Evolutionary conservation across 2,329 filamentous ascomycete genomes (phyloP).

Genomic region (Exophiala aquamarina): DNA sequence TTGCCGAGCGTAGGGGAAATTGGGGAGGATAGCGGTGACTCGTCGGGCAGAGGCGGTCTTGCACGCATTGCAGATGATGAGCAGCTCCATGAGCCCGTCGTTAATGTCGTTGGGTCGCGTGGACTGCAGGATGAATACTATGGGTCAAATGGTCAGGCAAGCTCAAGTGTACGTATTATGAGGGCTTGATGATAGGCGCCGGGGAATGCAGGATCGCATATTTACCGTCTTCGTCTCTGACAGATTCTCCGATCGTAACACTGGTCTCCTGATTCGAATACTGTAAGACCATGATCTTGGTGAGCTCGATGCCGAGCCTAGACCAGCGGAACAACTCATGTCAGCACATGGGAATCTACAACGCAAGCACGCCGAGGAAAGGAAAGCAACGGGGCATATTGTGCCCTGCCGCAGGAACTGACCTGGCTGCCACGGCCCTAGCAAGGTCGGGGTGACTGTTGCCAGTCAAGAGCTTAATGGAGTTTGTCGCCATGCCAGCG

Average conservation of each 20-base stretch:
- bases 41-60: conserved; percentile 80
- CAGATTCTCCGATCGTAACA: conserved; percentile 92
- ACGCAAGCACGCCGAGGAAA: no score
- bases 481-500: conserved; percentile 63
- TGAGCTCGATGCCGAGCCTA: conserved; percentile 66
- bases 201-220: neutral
- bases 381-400: no score
- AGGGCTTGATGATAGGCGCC: no score
- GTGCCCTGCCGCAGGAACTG: conserved; percentile 32
- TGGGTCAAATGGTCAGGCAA: conserved; percentile 14
- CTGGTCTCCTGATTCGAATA: conserved; percentile 63
- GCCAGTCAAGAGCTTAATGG: conserved; percentile 71
- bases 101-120: conserved; percentile 96
- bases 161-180: neutral
- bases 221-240: conserved; percentile 88
- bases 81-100: conserved; percentile 94
- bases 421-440: conserved; percentile 68
- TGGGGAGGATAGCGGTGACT: conserved; percentile 92
- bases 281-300: conserved; percentile 67
- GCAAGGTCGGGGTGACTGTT: conserved; percentile 74
- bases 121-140: conserved; percentile 88
- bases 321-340: neutral
- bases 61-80: conserved; percentile 98
- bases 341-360: conserved; percentile 2
- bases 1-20: conserved; percentile 94